These are phyloP conservation scores for Ensete glaucum DNA, from an alignment of 176 grass and related monocot genomes.

Conservation along the genomic window DNA sequence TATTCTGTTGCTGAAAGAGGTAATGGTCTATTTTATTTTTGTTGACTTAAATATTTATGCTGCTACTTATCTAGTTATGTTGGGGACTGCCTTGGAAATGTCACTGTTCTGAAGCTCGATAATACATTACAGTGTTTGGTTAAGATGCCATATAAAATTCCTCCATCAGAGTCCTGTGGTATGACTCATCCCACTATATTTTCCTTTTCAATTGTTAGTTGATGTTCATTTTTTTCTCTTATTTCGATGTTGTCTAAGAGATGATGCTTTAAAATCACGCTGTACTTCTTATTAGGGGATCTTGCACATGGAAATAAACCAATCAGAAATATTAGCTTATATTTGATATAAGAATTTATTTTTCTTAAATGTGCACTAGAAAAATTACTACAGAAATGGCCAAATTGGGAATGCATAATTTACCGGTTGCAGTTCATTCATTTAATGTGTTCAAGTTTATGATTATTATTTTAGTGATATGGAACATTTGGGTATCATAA, in stretches of 20 bases:
- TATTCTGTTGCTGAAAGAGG: background rate
- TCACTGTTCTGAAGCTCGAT: slow-evolving; percentile 74
- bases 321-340: background rate
- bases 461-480: too few species aligned
- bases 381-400: background rate
- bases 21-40: background rate
- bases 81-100: slow-evolving; percentile 48
- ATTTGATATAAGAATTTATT: background rate
- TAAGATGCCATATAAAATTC: slow-evolving; percentile 70
- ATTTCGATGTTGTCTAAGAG: background rate
- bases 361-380: background rate
- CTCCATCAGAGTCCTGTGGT: slow-evolving; percentile 82
- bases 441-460: too few species aligned
- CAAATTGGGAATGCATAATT: background rate
- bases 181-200: background rate
- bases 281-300: too few species aligned
- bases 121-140: slow-evolving; percentile 37
- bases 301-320: too few species aligned
- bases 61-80: slow-evolving; percentile 45
- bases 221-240: background rate
- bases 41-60: background rate
- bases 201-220: background rate
- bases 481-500: background rate
- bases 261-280: too few species aligned
- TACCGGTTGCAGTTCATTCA: too few species aligned